A percentile compares a stretch with the other conserved stretches of the same genome.
phyloP scores from a whole-genome alignment of 2,329 filamentous ascomycete genomes.

The Fusarium sp. region DNA sequence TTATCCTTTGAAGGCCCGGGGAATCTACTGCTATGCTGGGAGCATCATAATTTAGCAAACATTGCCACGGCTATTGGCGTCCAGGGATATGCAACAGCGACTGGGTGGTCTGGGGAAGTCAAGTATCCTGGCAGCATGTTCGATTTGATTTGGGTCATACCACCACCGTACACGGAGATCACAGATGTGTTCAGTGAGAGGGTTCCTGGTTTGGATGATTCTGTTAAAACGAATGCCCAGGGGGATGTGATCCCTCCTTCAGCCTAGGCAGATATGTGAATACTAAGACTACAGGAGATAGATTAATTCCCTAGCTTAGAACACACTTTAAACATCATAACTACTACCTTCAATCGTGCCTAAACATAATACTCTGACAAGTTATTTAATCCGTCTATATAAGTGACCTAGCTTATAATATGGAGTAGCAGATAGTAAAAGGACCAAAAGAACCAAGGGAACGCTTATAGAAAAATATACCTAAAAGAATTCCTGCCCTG shows the following conservation, averaged over 20 bases:
- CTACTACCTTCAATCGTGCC: no score
- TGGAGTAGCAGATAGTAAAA: no score
- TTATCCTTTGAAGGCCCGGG: background rate
- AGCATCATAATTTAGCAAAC: background rate
- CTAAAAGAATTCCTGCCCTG: no score
- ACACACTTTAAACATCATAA: no score
- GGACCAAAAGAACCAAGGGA: no score
- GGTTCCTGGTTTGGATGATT: constrained; percentile 1
- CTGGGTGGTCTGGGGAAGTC: background rate
- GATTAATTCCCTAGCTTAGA: no score
- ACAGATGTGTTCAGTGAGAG: background rate
- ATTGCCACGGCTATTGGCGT: background rate
- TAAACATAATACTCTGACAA: no score
- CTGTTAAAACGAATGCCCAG: background rate
- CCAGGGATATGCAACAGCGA: background rate
- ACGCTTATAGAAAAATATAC: no score
- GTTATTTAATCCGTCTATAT: no score
- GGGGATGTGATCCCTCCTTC: background rate
- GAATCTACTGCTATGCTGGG: constrained; percentile 2
- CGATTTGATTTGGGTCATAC: constrained; percentile 2
- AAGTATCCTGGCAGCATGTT: background rate
- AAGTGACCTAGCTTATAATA: no score
- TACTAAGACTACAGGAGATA: no score
- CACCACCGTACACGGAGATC: background rate
- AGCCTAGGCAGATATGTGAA: no score